A percentile compares a stretch with the other conserved stretches of the same genome.
phyloP scores from a whole-genome alignment of 208 protist species.

The Acanthamoeba triangularis region DNA sequence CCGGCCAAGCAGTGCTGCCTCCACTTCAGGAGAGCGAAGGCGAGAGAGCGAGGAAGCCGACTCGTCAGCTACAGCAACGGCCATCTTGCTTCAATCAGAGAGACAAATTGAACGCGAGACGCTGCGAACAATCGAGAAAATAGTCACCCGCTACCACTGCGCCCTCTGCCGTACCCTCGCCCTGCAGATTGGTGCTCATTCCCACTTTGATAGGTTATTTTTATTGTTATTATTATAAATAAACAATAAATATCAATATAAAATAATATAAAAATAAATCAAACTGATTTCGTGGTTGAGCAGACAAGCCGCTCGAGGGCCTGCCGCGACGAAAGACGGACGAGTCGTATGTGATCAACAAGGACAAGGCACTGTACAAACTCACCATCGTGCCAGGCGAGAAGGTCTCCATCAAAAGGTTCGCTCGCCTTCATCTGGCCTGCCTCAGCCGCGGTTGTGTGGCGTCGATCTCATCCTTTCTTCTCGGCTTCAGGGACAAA shows the following conservation, averaged over 20 bases:
- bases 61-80: background rate
- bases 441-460: background rate
- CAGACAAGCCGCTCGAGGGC: slow-evolving; percentile 21
- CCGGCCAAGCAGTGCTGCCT: background rate
- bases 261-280: background rate
- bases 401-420: slow-evolving; percentile 16
- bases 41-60: background rate
- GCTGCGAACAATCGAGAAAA: background rate
- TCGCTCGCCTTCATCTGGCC: background rate
- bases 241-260: too few relatives aligned
- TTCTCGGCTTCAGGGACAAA: background rate
- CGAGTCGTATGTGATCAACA: background rate
- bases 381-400: slow-evolving; percentile 32
- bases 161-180: background rate
- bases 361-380: slow-evolving; percentile 18
- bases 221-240: too few relatives aligned
- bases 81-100: background rate
- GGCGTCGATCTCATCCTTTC: background rate
- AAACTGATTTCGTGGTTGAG: background rate
- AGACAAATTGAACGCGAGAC: background rate
- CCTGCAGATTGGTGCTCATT: background rate
- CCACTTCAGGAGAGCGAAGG: background rate
- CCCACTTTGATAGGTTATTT: background rate
- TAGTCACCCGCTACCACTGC: background rate
- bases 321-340: background rate